Base-by-base conservation (phyloP, 495 filamentous ascomycete genomes). In the Penicillium crystallinum region DNA sequence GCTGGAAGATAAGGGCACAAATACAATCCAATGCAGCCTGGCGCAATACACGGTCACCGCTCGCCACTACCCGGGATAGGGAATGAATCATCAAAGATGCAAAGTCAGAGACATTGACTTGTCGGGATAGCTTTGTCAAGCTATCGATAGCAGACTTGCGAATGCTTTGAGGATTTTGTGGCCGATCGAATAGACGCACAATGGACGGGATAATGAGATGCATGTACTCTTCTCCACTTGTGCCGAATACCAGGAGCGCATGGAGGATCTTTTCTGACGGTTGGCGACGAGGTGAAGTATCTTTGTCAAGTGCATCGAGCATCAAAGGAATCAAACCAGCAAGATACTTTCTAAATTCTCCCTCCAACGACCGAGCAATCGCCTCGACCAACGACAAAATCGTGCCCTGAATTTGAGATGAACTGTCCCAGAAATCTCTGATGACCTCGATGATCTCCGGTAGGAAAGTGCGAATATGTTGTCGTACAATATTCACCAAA, bases 181-280 rank as follows among this genome's bases (percentile, higher is more conserved):
- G 79, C 53, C 87, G 91, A 59, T 97, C 90, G 61, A 97, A 96
- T 47, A 95, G 82, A 14, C 85, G 81, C 15, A 99, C 89, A 53
- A 99, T 87, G n/a, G 91, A 86, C 7, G 93, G 93, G 31, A 99
- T 91, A 57, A 99, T 97, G 25, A 99, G 78, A 68, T 97, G 93
- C 93, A 99, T 97, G 68, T 97, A 97, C 65, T 97, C 92, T 65
- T 97, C 93, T 14, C 85, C 87, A 61, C 90, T 96, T 12, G 90
- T 84, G n/a, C 95, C 93, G 66, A 99, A 97, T 0, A 99, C 86
- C 34, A 97, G 74, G 62, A 99, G 93, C 2, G 91, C 89, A 68
- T 97, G 95, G 11, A 99, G 77, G 15, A 97, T 89, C 58, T 86
- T 90, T 66, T 95, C 90, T 0, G 88, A 91, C 11, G 92, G 85